Conservation (phyloP, 805 yeast genomes). For the Schizosaccharomyces japonicus region DNA sequence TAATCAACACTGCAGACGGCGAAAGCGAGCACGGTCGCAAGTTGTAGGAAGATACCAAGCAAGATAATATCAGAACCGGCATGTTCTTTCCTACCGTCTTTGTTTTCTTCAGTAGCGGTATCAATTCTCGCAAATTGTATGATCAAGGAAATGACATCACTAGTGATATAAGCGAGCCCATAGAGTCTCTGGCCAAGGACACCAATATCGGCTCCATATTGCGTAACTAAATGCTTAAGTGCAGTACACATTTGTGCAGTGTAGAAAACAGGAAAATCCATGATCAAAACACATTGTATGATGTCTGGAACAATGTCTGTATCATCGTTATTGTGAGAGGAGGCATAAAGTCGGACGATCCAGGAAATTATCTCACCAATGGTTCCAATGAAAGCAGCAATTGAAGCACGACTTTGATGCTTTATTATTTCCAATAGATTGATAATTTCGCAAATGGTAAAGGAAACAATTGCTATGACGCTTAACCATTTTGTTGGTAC, state of each 20-base stretch:
- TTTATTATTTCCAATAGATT: background rate
- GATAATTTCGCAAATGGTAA: background rate
- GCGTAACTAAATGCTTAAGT: too few species aligned
- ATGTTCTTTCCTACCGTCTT: too few species aligned
- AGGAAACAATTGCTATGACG: background rate
- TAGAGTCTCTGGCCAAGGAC: too few species aligned
- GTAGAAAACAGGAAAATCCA: background rate
- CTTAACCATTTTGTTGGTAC: background rate
- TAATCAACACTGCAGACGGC: too few species aligned
- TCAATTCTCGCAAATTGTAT: background rate
- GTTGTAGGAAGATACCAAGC: too few species aligned
- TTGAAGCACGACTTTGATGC: background rate
- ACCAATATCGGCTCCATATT: too few species aligned
- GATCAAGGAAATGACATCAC: too few species aligned
- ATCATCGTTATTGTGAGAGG: background rate
- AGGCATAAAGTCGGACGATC: background rate
- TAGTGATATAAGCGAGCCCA: too few species aligned
- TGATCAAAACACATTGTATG: background rate
- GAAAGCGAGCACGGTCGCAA: too few species aligned
- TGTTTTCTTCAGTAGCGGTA: background rate
- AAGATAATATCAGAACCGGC: too few species aligned
- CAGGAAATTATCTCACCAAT: background rate
- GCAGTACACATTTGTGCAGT: background rate
- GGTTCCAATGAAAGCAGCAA: background rate
- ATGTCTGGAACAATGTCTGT: background rate